Evolutionary conservation across 2,329 filamentous ascomycete species (phyloP).

Genomic region (Colletotrichum brevisporum): DNA sequence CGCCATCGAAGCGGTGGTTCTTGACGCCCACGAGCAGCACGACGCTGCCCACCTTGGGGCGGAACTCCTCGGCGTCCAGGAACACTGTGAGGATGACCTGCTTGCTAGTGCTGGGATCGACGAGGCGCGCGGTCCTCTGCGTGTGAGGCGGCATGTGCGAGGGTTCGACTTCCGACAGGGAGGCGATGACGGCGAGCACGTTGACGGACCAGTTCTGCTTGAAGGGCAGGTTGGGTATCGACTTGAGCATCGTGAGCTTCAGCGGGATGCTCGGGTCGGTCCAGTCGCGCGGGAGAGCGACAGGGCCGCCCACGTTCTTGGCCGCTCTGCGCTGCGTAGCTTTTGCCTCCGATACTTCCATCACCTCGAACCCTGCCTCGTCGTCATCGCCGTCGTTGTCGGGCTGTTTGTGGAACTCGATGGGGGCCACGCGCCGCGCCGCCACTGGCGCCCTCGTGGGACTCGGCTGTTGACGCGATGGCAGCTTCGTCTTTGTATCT

Average conservation of each 20-base stretch:
- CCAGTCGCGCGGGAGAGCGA: slow-evolving; percentile 58
- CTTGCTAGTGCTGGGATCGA: slow-evolving; percentile 66
- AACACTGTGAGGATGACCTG: slow-evolving; percentile 69
- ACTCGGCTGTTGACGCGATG: neutral
- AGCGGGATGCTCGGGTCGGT: slow-evolving; percentile 59
- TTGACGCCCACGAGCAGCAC: slow-evolving; percentile 69
- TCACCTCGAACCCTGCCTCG: slow-evolving; percentile 52
- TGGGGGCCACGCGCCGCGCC: neutral
- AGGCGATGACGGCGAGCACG: slow-evolving; percentile 64
- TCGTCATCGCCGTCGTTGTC: slow-evolving; percentile 44
- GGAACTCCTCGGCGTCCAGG: slow-evolving; percentile 65
- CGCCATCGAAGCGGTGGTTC: slow-evolving; percentile 68
- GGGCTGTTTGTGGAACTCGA: neutral
- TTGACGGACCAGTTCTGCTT: slow-evolving; percentile 72
- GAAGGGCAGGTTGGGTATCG: slow-evolving; percentile 67
- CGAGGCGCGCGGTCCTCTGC: slow-evolving; percentile 67
- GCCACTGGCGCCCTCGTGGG: neutral
- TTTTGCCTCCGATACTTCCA: slow-evolving; percentile 45
- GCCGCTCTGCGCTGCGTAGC: slow-evolving; percentile 17
- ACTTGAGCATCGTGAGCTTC: slow-evolving; percentile 65
- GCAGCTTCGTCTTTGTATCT: slow-evolving; percentile 23
- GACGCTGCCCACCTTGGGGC: slow-evolving; percentile 61
- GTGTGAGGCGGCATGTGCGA: slow-evolving; percentile 63
- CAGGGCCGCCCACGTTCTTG: slow-evolving; percentile 40
- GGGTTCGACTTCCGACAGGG: slow-evolving; percentile 63